A percentile compares a stretch with the other conserved stretches of the same genome.
Conservation (phyloP, 1,284 basidiomycete species). For the Takashimella koratensis region DNA sequence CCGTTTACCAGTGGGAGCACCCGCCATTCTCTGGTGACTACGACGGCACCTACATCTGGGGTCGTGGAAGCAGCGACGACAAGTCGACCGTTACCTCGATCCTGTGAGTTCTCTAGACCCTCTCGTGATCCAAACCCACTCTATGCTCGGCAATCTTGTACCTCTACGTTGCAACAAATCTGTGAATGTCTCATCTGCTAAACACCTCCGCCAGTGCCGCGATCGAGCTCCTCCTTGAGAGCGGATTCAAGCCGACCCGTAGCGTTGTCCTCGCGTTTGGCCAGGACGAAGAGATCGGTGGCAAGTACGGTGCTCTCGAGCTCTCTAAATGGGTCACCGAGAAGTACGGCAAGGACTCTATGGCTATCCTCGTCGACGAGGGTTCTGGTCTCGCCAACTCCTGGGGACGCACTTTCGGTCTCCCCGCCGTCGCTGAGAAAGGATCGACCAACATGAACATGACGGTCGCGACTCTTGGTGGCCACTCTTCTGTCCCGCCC, state of each 20-base stretch:
- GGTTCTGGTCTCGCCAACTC: constrained; percentile 14
- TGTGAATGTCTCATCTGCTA: no score
- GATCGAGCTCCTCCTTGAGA: constrained; percentile 55
- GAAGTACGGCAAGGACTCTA: constrained; percentile 18
- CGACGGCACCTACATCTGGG: constrained; percentile 19
- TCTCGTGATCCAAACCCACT: no score
- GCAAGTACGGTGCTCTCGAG: constrained; percentile 29
- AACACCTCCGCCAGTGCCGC: constrained; percentile 30
- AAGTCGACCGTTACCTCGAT: constrained; percentile 41
- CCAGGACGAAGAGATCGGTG: constrained; percentile 45
- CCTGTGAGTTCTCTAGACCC: constrained; percentile 45
- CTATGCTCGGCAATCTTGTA: no score
- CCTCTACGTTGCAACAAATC: no score
- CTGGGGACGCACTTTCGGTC: constrained; percentile 43
- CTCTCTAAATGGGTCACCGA: constrained; percentile 13
- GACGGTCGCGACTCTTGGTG: constrained; percentile 22
- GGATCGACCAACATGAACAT: constrained; percentile 19
- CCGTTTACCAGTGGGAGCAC: constrained; percentile 57
- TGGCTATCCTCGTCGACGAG: constrained; percentile 26
- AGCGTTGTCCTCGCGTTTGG: constrained; percentile 26
- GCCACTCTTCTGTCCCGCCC: constrained; percentile 24
- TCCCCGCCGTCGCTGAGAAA: constrained; percentile 43
- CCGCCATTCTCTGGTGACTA: constrained; percentile 40
- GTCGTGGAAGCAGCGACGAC: constrained; percentile 13
- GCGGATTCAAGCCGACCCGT: constrained; percentile 53